A percentile compares a stretch with the other conserved stretches of the same genome.
These are phyloP conservation scores for Fusarium burgessii DNA, from an alignment of 2,329 filamentous ascomycete genomes.

Conservation along the genomic window DNA sequence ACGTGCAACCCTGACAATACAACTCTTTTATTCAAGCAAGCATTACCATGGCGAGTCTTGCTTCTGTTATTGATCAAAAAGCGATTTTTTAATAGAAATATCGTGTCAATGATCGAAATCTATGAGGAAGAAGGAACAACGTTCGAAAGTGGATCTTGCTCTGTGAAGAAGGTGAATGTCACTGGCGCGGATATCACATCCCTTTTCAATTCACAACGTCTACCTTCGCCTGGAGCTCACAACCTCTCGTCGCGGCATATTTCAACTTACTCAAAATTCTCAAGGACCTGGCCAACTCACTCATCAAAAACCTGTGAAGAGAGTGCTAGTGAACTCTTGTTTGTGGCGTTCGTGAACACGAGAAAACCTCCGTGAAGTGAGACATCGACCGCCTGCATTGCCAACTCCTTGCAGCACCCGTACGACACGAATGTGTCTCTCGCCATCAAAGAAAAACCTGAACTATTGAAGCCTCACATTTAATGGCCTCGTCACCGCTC, in stretches of 20 bases:
- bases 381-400: slow-evolving; percentile 7
- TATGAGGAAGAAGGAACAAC: background rate
- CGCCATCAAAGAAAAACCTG: background rate
- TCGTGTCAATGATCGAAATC: background rate
- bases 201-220: slow-evolving; percentile 13
- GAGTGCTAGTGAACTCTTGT: background rate
- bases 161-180: background rate
- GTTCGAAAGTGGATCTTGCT: slow-evolving; percentile 12
- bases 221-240: slow-evolving; percentile 1
- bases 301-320: background rate
- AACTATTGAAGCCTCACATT: slow-evolving; percentile 2
- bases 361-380: slow-evolving; percentile 1
- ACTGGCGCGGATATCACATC: slow-evolving; percentile 8
- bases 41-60: background rate
- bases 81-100: no score
- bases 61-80: background rate
- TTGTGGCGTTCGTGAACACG: slow-evolving; percentile 13
- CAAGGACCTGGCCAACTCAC: background rate
- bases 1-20: background rate
- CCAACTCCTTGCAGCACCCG: slow-evolving; percentile 7
- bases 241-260: background rate
- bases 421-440: slow-evolving; percentile 12
- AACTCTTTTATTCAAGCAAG: background rate
- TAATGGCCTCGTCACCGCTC: slow-evolving; percentile 44
- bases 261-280: background rate